A percentile compares a stretch with the other conserved stretches of the same genome.
These are phyloP conservation scores for Eustoma russellianum DNA, from an alignment of 257 asterid species.

Conservation along the genomic window DNA sequence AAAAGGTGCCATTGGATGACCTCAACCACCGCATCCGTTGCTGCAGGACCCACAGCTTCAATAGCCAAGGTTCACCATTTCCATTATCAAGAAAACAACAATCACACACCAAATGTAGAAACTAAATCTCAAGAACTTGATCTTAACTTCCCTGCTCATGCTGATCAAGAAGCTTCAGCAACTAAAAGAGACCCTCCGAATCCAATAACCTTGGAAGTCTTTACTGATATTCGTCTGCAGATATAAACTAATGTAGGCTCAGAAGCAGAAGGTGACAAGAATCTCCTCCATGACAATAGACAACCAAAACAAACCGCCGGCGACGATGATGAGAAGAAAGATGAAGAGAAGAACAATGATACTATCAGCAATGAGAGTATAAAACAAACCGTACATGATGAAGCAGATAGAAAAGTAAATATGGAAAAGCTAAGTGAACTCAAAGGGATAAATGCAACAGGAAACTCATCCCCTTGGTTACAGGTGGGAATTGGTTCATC, in stretches of 20 bases:
- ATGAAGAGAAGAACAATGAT: constrained; percentile 7
- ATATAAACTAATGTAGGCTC: constrained; percentile 23
- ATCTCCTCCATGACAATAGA: not conserved
- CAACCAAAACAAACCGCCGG: not conserved
- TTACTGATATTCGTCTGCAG: constrained; percentile 51
- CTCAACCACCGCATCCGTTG: constrained; percentile 21
- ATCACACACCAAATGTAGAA: constrained; percentile 4
- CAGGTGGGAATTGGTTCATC: constrained; percentile 74
- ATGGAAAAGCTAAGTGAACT: constrained; percentile 46
- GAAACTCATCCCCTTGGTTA: constrained; percentile 53
- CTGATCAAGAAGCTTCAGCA: constrained; percentile 28
- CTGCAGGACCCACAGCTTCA: constrained; percentile 26
- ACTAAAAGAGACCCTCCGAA: constrained; percentile 43
- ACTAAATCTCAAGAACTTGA: constrained; percentile 51
- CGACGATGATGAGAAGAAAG: not conserved
- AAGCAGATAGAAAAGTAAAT: constrained; percentile 58
- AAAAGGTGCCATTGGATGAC: constrained; percentile 96
- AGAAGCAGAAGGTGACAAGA: constrained; percentile 7
- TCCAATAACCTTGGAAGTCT: constrained; percentile 55
- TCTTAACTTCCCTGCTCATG: constrained; percentile 75
- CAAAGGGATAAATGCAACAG: constrained; percentile 26
- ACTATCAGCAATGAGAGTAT: constrained; percentile 3
- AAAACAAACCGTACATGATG: constrained; percentile 34
- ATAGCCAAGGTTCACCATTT: constrained; percentile 29
- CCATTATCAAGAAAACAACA: constrained; percentile 20